Conservation (phyloP, 306 rosid genomes). For the Fagus crenata region DNA sequence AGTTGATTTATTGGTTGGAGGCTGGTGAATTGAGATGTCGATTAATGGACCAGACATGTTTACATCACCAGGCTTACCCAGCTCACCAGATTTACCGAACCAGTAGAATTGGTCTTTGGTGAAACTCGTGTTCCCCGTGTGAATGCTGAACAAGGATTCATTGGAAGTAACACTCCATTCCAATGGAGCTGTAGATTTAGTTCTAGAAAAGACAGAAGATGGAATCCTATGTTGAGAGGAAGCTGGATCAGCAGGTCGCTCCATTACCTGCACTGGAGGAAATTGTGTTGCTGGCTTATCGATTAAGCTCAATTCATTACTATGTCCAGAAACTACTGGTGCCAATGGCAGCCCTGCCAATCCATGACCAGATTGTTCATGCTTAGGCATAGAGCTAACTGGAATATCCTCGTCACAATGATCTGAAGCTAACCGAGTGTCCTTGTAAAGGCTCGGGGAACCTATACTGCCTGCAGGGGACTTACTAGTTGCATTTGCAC, state of each 20-base stretch:
- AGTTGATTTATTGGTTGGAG: slow-evolving; percentile 32
- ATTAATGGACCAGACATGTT: slow-evolving; percentile 18
- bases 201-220: slow-evolving; percentile 63
- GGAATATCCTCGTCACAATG: slow-evolving; percentile 32
- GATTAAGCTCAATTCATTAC: slow-evolving; percentile 16
- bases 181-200: slow-evolving; percentile 45
- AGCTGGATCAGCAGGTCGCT: slow-evolving; percentile 41
- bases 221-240: slow-evolving; percentile 61
- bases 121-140: slow-evolving; percentile 84
- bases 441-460: slow-evolving; percentile 2
- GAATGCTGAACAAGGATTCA: slow-evolving; percentile 87
- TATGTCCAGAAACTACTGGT: slow-evolving; percentile 9
- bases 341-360: slow-evolving; percentile 7
- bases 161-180: slow-evolving; percentile 87
- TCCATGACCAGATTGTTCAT: slow-evolving; percentile 18
- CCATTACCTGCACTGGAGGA: slow-evolving; percentile 73
- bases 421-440: slow-evolving; percentile 3
- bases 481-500: slow-evolving; percentile 3
- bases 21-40: slow-evolving; percentile 34
- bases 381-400: slow-evolving; percentile 31
- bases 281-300: slow-evolving; percentile 40
- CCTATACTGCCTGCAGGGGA: not conserved
- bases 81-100: slow-evolving; percentile 52
- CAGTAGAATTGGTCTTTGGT: slow-evolving; percentile 47
- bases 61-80: slow-evolving; percentile 41